phyloP scores from a whole-genome alignment of 768 basidiomycete genomes.

The Boletus insuetus region DNA sequence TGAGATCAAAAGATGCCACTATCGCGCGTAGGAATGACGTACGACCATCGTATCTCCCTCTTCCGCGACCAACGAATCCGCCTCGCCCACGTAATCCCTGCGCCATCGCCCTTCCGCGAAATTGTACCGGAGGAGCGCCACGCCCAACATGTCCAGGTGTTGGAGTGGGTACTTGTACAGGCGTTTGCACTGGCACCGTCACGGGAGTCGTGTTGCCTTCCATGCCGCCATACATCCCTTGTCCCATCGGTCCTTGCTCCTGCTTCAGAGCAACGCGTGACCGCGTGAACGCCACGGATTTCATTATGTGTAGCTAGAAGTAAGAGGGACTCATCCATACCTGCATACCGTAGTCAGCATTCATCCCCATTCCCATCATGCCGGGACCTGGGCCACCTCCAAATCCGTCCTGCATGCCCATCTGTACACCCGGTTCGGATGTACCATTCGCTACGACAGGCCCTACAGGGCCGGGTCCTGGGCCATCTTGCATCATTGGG shows the following conservation, averaged over 20 bases:
- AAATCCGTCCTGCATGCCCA: slow-evolving; percentile 42
- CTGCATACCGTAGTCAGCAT: slow-evolving; percentile 72
- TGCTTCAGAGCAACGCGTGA: slow-evolving; percentile 32
- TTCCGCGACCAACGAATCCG: slow-evolving; percentile 38
- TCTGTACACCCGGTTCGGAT: slow-evolving; percentile 38
- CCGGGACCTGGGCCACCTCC: slow-evolving; percentile 44
- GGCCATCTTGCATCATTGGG: slow-evolving; percentile 55
- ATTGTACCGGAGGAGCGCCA: slow-evolving; percentile 38
- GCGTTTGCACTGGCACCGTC: slow-evolving; percentile 38
- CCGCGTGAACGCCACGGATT: slow-evolving; percentile 33
- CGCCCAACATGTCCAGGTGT: slow-evolving; percentile 30
- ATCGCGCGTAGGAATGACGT: slow-evolving; percentile 19
- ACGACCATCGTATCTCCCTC: slow-evolving; percentile 40
- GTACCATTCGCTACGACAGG: slow-evolving; percentile 37
- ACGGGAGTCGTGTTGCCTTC: slow-evolving; percentile 51
- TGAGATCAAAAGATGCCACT: neutral
- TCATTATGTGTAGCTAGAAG: slow-evolving; percentile 35
- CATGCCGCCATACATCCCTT: slow-evolving; percentile 68
- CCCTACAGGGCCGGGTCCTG: slow-evolving; percentile 31
- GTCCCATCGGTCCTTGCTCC: slow-evolving; percentile 62
- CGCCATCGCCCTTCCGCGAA: slow-evolving; percentile 44
- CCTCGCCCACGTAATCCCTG: slow-evolving; percentile 45
- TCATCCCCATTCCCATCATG: slow-evolving; percentile 74
- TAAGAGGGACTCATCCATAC: slow-evolving; percentile 42
- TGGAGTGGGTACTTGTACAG: slow-evolving; percentile 30